These are phyloP conservation scores for Starmerella asiatica DNA, from an alignment of 805 yeast species.

Conservation along the genomic window DNA sequence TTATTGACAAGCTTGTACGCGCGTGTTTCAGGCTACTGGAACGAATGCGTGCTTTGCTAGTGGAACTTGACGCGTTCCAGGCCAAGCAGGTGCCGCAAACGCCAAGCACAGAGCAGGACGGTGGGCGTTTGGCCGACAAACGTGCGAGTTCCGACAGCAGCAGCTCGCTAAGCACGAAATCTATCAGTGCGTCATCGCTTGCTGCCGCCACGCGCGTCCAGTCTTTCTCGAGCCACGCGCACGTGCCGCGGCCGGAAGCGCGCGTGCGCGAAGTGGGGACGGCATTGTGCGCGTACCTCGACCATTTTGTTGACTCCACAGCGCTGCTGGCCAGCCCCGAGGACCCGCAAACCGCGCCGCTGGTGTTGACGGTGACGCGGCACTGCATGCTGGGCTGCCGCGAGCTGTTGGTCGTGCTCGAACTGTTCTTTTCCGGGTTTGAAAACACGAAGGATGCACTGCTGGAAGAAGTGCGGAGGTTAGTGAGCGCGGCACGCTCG, in stretches of 20 bases:
- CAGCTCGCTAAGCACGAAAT: neutral
- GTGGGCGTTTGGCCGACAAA: neutral
- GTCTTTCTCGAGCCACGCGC: conserved; percentile 14
- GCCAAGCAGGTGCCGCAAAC: neutral
- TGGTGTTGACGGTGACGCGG: conserved; percentile 27
- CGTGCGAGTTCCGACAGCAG: neutral
- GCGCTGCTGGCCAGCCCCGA: conserved; percentile 23
- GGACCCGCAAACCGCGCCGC: conserved; percentile 19
- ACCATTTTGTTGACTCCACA: conserved; percentile 25
- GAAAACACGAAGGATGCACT: conserved; percentile 27
- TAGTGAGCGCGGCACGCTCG: conserved; percentile 29
- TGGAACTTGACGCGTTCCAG: conserved; percentile 22
- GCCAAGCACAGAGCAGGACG: neutral
- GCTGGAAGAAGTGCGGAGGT: conserved; percentile 25
- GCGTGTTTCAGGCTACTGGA: conserved; percentile 26
- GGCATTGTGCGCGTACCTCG: conserved; percentile 27
- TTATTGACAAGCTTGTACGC: conserved; percentile 25
- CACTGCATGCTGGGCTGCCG: conserved; percentile 31
- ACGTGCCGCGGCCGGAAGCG: conserved; percentile 22
- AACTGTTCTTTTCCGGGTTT: conserved; percentile 22
- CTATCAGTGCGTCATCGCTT: too few species aligned
- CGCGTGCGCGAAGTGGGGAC: conserved; percentile 28
- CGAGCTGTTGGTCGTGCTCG: conserved; percentile 29
- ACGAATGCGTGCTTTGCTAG: conserved; percentile 26
- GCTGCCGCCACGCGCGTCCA: conserved; percentile 2